Conservation (phyloP, 805 yeast genomes). For the Myxozyma vanderwaltii region DNA sequence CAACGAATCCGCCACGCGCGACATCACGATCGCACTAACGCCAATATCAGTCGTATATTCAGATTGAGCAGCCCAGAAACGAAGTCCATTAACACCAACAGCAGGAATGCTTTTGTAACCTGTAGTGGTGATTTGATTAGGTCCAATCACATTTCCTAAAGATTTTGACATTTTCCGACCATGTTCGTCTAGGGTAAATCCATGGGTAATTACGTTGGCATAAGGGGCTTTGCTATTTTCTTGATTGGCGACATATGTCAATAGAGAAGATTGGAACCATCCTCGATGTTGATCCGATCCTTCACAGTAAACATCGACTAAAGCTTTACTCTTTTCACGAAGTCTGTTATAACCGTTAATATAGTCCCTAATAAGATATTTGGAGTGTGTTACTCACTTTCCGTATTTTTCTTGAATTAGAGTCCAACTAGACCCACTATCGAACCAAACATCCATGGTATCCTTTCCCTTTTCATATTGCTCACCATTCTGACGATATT, state of each 20-base stretch:
- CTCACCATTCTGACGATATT: slow-evolving; percentile 47
- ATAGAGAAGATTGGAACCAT: slow-evolving; percentile 94
- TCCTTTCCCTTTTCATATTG: slow-evolving; percentile 70
- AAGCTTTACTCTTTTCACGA: slow-evolving; percentile 43
- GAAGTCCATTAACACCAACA: slow-evolving; percentile 85
- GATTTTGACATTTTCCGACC: slow-evolving; percentile 95
- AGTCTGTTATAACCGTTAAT: background rate
- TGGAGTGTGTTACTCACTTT: slow-evolving; percentile 35
- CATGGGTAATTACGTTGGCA: slow-evolving; percentile 81
- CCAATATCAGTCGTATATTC: slow-evolving; percentile 82
- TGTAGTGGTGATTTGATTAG: slow-evolving; percentile 59
- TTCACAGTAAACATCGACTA: slow-evolving; percentile 85
- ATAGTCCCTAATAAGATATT: background rate
- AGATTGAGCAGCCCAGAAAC: slow-evolving; percentile 87
- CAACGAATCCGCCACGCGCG: slow-evolving; percentile 75
- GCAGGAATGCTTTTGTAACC: slow-evolving; percentile 61
- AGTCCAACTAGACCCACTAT: slow-evolving; percentile 92
- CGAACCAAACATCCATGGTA: slow-evolving; percentile 99
- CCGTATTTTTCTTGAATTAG: slow-evolving; percentile 50
- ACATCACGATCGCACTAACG: slow-evolving; percentile 69
- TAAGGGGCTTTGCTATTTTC: slow-evolving; percentile 59
- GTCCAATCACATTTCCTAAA: slow-evolving; percentile 76
- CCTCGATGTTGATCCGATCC: slow-evolving; percentile 99
- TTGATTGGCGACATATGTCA: slow-evolving; percentile 66
- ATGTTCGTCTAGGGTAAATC: slow-evolving; percentile 83